phyloP scores from a whole-genome alignment of 1,284 basidiomycete genomes.

The Rhodotorula sp. region DNA sequence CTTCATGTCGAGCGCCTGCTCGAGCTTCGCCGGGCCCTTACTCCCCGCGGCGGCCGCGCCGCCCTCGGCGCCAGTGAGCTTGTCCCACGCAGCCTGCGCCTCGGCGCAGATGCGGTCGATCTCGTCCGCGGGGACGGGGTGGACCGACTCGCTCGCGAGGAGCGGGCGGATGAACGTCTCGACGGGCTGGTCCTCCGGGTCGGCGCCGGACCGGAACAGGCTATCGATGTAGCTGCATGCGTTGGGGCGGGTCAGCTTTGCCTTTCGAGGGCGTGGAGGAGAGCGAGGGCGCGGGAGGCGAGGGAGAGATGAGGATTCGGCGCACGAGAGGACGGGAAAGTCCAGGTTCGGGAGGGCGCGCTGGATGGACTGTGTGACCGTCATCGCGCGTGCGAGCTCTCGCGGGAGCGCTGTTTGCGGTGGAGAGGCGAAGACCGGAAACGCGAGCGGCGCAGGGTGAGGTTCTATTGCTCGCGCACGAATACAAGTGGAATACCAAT shows the following conservation, averaged over 20 bases:
- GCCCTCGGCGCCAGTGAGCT: slow-evolving; percentile 56
- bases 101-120: slow-evolving; percentile 69
- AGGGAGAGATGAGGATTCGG: neutral
- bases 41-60: slow-evolving; percentile 36
- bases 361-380: slow-evolving; percentile 19
- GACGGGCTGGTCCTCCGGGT: slow-evolving; percentile 55
- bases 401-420: neutral
- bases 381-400: neutral
- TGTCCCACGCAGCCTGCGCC: slow-evolving; percentile 61
- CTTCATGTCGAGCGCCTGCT: slow-evolving; percentile 94
- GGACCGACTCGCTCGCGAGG: slow-evolving; percentile 57
- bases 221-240: slow-evolving; percentile 21
- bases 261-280: too few relatives aligned
- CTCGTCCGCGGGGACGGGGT: slow-evolving; percentile 62
- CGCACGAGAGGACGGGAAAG: slow-evolving; percentile 13
- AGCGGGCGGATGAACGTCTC: slow-evolving; percentile 40
- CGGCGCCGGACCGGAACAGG: slow-evolving; percentile 25
- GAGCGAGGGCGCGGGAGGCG: neutral
- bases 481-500: neutral
- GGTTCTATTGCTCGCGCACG: neutral
- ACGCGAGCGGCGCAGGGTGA: neutral
- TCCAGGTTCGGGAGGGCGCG: slow-evolving; percentile 18
- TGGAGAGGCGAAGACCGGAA: neutral
- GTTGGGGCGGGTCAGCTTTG: neutral
- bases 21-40: slow-evolving; percentile 68